Percentiles rank a stretch among this genome's conserved stretches.
Evolutionary conservation across 2,329 filamentous ascomycete genomes (phyloP).

Genomic region (Colletotrichum agaves): DNA sequence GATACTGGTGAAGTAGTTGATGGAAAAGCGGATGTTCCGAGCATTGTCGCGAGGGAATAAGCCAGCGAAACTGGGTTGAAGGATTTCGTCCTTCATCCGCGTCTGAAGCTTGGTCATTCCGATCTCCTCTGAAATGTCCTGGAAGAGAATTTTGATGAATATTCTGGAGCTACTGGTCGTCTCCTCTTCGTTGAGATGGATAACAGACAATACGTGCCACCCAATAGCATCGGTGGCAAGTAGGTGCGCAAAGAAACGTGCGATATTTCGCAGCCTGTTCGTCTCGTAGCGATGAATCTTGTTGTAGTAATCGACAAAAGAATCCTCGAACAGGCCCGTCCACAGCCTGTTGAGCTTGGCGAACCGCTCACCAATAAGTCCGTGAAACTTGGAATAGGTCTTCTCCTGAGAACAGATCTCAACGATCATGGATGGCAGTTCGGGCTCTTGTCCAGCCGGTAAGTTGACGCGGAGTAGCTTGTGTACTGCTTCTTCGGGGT

Average conservation of each 20-base stretch:
- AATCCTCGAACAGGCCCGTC: conserved; percentile 90
- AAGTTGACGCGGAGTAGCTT: conserved; percentile 96
- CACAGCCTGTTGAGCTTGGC: conserved; percentile 95
- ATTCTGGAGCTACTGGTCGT: conserved; percentile 97
- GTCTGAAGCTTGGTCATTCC: conserved; percentile 84
- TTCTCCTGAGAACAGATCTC: conserved; percentile 97
- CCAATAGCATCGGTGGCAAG: conserved; percentile 88
- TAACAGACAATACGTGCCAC: conserved; percentile 87
- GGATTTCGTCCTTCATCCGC: conserved; percentile 79
- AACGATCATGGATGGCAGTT: conserved; percentile 95
- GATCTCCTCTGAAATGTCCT: conserved; percentile 88
- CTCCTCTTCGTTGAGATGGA: conserved; percentile 95
- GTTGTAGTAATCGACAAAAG: conserved; percentile 93
- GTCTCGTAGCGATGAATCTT: conserved; percentile 98
- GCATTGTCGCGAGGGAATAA: conserved; percentile 91
- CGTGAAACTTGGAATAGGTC: conserved; percentile 98
- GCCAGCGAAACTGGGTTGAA: conserved; percentile 82
- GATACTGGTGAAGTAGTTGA: conserved; percentile 99
- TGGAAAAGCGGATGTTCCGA: conserved; percentile 92
- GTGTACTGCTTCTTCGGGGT: conserved; percentile 96
- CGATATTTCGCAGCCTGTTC: conserved; percentile 93
- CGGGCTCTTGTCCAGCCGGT: conserved; percentile 85
- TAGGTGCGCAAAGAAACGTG: conserved; percentile 92
- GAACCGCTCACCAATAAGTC: conserved; percentile 92
- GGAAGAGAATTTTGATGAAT: conserved; percentile 97